A percentile compares a stretch with the other conserved stretches of the same genome.
phyloP scores from a whole-genome alignment of 2,329 filamentous ascomycete genomes.

The Aspergillus sp. region DNA sequence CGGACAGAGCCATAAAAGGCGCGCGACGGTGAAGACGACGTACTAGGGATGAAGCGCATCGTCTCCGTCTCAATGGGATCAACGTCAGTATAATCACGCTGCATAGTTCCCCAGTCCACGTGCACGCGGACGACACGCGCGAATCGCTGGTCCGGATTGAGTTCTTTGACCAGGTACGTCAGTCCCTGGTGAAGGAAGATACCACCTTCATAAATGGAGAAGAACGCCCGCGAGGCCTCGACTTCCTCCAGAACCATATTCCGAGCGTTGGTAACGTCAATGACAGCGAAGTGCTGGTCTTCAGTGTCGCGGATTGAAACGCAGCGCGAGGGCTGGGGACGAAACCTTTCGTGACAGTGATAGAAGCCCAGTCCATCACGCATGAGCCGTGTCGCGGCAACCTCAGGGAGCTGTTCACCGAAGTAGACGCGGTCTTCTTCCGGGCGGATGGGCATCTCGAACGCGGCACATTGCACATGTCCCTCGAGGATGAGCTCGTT shows the following conservation, averaged over 20 bases:
- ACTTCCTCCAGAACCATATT: conserved; percentile 91
- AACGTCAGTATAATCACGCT: conserved; percentile 90
- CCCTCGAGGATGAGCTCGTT: conserved; percentile 91
- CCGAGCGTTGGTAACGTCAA: conserved; percentile 75
- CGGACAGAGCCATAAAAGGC: conserved; percentile 86
- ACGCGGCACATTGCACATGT: conserved; percentile 91
- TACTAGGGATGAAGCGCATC: conserved; percentile 65
- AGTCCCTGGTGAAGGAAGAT: conserved; percentile 97
- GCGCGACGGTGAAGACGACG: conserved; percentile 44
- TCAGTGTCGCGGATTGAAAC: conserved; percentile 87
- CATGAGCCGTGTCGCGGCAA: conserved; percentile 72
- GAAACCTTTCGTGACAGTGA: conserved; percentile 84
- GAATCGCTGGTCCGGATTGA: conserved; percentile 74
- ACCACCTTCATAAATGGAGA: conserved; percentile 93
- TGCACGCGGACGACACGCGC: conserved; percentile 86
- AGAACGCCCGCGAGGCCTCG: conserved; percentile 92
- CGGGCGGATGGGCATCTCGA: conserved; percentile 88
- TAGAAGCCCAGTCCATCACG: conserved; percentile 78
- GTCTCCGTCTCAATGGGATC: conserved; percentile 91
- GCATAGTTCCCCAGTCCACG: conserved; percentile 92
- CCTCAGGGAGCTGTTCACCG: conserved; percentile 66
- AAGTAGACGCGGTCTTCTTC: conserved; percentile 77
- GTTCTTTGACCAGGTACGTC: conserved; percentile 87
- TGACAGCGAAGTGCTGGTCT: conserved; percentile 90
- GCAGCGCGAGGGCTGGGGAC: conserved; percentile 76